Evolutionary conservation across 2,329 filamentous ascomycete species (phyloP), one percentile per base, ranked within the genome.

Genomic region (Nemania sp.): DNA sequence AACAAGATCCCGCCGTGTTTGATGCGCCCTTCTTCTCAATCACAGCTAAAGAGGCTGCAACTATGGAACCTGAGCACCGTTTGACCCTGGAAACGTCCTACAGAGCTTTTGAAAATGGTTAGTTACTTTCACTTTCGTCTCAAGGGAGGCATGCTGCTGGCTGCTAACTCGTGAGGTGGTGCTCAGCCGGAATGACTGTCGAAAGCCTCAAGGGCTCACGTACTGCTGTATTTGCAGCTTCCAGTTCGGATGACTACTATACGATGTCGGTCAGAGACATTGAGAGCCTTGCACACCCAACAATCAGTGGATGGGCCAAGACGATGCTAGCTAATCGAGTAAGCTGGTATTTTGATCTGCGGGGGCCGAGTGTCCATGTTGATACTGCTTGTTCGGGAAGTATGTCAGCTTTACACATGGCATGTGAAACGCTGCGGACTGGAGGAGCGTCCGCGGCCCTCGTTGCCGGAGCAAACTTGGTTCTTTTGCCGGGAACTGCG

Each of bases 1-100:
- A 29, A 5, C 15, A 39, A 13, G 57, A 60, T 47, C 51, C 42
- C 1, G 46, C 11, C 1, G 35, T 12, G 1, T 60, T 60, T 29
- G 57, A 60, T 17, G 57, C 57, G 1, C 51, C 57, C 2, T 60
- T 60, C 39, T 60, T 60, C 40, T 50, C 51, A 1, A 55, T 60
- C 6, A 21, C 57, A 3, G 25, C 57, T 7, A 46, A 37, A 13
- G 51, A 59, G 34, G 57, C 57, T 17, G 43, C 43, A 2, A n/a
- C 32, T 1, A 43, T 50, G 45, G 45, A 54, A 10, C 57, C 57
- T 5, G 11, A 54, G 57, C 57, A 59, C 1, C 42, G 57, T 2
- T 35, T 6, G 18, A 13, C 35, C 1, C 46, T 60, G 2, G 57
- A 60, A 34, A n/a, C 46, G 2, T 2, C 51, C 10, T 60, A 55